phyloP scores from a whole-genome alignment of 2,329 filamentous ascomycete species.

The Aspergillus fumigatus region DNA sequence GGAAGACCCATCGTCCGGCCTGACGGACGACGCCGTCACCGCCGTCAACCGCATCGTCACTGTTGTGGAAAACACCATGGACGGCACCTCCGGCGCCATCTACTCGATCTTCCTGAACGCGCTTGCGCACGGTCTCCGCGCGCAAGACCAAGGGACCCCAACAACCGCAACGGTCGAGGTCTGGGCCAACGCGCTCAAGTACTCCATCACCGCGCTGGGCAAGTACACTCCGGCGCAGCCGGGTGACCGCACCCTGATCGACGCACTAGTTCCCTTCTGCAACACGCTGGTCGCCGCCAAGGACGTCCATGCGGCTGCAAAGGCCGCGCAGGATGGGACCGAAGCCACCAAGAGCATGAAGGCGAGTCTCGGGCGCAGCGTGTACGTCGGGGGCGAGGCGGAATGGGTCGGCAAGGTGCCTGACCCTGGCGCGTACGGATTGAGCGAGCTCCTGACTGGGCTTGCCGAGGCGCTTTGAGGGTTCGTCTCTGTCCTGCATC shows the following conservation, averaged over 20 bases:
- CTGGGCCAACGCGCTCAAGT: constrained; percentile 66
- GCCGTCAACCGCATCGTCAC: constrained; percentile 58
- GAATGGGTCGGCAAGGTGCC: constrained; percentile 67
- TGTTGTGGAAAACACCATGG: constrained; percentile 66
- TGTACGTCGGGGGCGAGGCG: constrained; percentile 68
- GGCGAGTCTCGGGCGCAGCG: constrained; percentile 76
- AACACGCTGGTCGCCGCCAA: constrained; percentile 62
- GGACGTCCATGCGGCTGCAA: constrained; percentile 67
- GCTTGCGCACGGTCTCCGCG: constrained; percentile 63
- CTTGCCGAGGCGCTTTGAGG: constrained; percentile 54
- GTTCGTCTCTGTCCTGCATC: neutral
- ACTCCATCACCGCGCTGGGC: constrained; percentile 65
- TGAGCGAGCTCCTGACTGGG: constrained; percentile 78
- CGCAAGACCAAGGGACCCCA: constrained; percentile 46
- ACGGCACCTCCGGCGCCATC: constrained; percentile 70
- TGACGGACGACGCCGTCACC: constrained; percentile 55
- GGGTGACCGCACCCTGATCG: constrained; percentile 85
- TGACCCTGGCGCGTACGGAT: constrained; percentile 71
- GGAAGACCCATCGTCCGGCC: constrained; percentile 32
- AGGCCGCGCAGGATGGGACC: constrained; percentile 69
- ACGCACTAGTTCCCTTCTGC: constrained; percentile 85
- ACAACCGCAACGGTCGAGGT: constrained; percentile 46
- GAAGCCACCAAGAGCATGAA: constrained; percentile 88
- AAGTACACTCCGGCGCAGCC: constrained; percentile 86
- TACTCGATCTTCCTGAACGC: constrained; percentile 90